Percentiles rank a stretch among this genome's conserved stretches.
Evolutionary conservation across 2,329 filamentous ascomycete species (phyloP).

Genomic region (Fusarium mundagurra): DNA sequence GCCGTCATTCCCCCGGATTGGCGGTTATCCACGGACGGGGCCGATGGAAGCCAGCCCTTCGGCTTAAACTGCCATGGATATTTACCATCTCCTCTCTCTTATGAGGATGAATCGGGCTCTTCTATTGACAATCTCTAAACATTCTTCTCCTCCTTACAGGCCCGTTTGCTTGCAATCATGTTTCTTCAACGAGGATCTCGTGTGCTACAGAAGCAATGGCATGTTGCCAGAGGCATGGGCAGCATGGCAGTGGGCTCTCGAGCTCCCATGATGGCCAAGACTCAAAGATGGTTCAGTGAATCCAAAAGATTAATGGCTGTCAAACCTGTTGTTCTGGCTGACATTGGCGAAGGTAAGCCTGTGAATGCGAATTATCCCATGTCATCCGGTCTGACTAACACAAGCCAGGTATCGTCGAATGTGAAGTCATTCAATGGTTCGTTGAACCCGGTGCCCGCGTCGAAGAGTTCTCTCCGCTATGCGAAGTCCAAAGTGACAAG

Average conservation of each 20-base stretch:
- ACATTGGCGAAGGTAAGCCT: slow-evolving; percentile 81
- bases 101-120: slow-evolving; percentile 21
- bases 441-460: slow-evolving; percentile 94
- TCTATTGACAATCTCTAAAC: slow-evolving; percentile 19
- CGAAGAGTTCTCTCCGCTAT: slow-evolving; percentile 97
- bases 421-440: slow-evolving; percentile 99
- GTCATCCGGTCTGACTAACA: slow-evolving; percentile 22
- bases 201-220: slow-evolving; percentile 62
- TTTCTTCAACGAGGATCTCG: slow-evolving; percentile 64
- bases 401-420: slow-evolving; percentile 87
- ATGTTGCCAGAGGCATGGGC: slow-evolving; percentile 53
- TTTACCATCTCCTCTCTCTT: slow-evolving; percentile 37
- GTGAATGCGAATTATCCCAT: neutral
- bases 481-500: slow-evolving; percentile 98
- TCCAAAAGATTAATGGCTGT: slow-evolving; percentile 64
- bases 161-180: slow-evolving; percentile 53
- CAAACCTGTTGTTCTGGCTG: slow-evolving; percentile 83
- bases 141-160: slow-evolving; percentile 28
- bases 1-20: slow-evolving; percentile 45
- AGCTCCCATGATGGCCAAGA: slow-evolving; percentile 43
- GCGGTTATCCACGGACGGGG: slow-evolving; percentile 52
- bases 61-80: slow-evolving; percentile 36
- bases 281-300: slow-evolving; percentile 61
- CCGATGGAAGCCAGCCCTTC: slow-evolving; percentile 48
- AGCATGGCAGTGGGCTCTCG: slow-evolving; percentile 47